Base-by-base conservation (phyloP, 2,329 filamentous ascomycete species). In the Lojkania enalia region DNA sequence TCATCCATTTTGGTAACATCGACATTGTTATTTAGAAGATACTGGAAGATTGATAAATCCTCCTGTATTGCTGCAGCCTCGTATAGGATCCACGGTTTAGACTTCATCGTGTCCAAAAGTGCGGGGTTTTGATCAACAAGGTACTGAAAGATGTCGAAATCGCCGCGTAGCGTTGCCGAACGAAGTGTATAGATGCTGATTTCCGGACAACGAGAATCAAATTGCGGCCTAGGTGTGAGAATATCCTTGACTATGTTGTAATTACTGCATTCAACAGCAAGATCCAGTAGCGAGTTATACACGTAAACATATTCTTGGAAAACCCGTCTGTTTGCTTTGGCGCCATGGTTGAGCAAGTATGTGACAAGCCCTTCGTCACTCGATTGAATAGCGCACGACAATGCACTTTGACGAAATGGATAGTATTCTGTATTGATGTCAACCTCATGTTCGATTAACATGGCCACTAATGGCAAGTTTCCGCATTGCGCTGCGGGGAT, bases 381-480 rank as follows among this genome's bases (percentile, higher is more conserved):
- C 13, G 14, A 2, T 25, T 31, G 35, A 16, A 48, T 29, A 4
- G 48, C 40, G 23, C 20, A 31, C n/a, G n/a, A n/a, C n/a, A n/a
- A n/a, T n/a, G n/a, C n/a, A n/a, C n/a, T n/a, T 13, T 46, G 27
- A 12, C 46, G 35, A 25, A 40, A 35, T 18, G 29, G 39, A 9
- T 27, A 20, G 5, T 21, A 4, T 15, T 15, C 18, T 3, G 4
- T 4, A 20, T 48, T 39, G 30, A 30, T 3, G 27, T 40, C 27
- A 2, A 33, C 33, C 9, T 45, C 45, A 33, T n/a, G 18, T 14
- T 39, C 39, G 19, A 51, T 9, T 3, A 51, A 31, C 9, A 48
- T 20, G 20, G 25, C 13, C 4, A 51, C 15, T 6, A 51, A 14
- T 12, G 23, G 5, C 2, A 35, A 11, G 12, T 43, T 41, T 15